Evolutionary conservation across 2,329 filamentous ascomycete genomes (phyloP).

Genomic region (Samsoniella hepiali): DNA sequence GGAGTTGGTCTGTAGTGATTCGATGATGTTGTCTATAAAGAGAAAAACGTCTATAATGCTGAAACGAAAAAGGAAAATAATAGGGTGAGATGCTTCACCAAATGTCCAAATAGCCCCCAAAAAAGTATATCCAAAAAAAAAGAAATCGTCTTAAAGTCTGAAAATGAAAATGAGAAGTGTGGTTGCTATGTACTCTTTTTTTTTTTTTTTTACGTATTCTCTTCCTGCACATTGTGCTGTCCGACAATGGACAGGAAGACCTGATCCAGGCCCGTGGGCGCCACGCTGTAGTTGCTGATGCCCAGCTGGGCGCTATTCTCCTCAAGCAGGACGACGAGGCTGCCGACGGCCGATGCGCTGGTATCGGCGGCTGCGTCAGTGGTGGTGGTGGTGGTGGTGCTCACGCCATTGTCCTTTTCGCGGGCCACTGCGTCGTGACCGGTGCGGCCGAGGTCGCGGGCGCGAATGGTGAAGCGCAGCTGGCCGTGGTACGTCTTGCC

Average conservation of each 20-base stretch:
- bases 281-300: slow-evolving; percentile 82
- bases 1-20: background rate
- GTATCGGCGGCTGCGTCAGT: background rate
- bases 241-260: slow-evolving; percentile 86
- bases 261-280: slow-evolving; percentile 82
- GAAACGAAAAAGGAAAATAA: background rate
- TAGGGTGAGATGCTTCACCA: background rate
- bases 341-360: slow-evolving; percentile 57
- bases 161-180: background rate
- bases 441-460: slow-evolving; percentile 27
- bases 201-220: slow-evolving; percentile 39
- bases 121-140: background rate
- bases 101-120: background rate
- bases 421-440: background rate
- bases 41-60: background rate
- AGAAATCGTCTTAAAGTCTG: background rate
- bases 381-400: background rate
- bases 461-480: slow-evolving; percentile 75
- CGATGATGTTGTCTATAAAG: background rate
- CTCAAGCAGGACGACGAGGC: slow-evolving; percentile 71
- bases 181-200: too few relatives aligned
- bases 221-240: slow-evolving; percentile 74
- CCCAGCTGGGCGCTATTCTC: slow-evolving; percentile 64
- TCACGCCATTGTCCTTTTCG: background rate
- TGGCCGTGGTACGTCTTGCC: slow-evolving; percentile 79